Evolutionary conservation across 2,329 filamentous ascomycete species (phyloP), one percentile per base, ranked within the genome.

Genomic region (Ophiostoma sp.): DNA sequence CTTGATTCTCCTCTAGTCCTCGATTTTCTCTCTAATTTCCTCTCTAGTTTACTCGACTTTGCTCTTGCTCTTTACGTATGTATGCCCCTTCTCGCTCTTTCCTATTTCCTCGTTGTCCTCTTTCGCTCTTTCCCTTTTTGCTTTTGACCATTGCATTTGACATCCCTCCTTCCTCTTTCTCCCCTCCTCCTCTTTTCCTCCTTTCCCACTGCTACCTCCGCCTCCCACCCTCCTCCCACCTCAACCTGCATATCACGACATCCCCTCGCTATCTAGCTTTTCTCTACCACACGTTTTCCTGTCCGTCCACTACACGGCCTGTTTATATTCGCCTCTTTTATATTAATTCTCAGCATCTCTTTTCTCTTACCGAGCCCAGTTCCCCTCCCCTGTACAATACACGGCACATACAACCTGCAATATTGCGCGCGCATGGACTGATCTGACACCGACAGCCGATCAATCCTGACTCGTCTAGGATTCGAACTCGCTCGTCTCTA

Each of bases 101-200:
- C 52, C 39, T 33, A 6, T 36, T 69, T 35, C 33, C 27, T 6
- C 48, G 23, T 17, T 11, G 11, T 5, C 44, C 44, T 13, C 17
- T 48, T 27, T 48, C 44, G 44, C 44, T 48, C 44, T 33, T 68
- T 71, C 67, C 67, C 67, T 68, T 68, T 71, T 64, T 31, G 69
- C 57, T 35, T 35, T 17, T 17, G 44, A 48, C 20, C 52, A 44
- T 60, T 1, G 27, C 57, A 15, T 31, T 15, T 15, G 13, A 33
- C 57, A 17, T 17, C 15, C 39, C 33, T 44, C 52, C 52, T 67
- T 39, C 66, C 64, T 65, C 31, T 64, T 64, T 52, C 48, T 67
- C 48, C 52, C 60, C 35, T 66, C 27, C 35, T 68, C 60, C 67
- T 62, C 62, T 69, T 68, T 67, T 65, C 20, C 44, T 31, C 27